Evolutionary conservation across 495 filamentous ascomycete genomes (phyloP).

Genomic region (Xylaria cubensis): DNA sequence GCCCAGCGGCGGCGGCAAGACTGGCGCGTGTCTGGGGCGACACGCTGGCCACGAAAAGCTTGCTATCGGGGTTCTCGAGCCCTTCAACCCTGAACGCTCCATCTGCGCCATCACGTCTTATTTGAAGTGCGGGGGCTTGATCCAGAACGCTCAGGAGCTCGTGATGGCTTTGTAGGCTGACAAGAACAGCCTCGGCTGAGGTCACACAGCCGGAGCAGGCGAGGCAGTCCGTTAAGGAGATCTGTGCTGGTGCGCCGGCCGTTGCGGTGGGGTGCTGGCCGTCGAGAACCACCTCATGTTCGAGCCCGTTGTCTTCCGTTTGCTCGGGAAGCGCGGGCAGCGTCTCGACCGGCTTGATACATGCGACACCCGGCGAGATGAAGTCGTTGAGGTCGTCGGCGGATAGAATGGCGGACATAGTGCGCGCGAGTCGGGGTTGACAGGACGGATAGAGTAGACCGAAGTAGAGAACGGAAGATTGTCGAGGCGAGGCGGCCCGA

Average conservation of each 20-base stretch:
- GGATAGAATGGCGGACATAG: conserved; percentile 95
- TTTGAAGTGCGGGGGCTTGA: conserved; percentile 60
- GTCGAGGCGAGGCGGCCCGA: conserved; percentile 13
- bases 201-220: conserved; percentile 98
- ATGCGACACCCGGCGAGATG: conserved; percentile 95
- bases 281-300: conserved; percentile 90
- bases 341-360: conserved; percentile 96
- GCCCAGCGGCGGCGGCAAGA: conserved; percentile 81
- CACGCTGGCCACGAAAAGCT: conserved; percentile 87
- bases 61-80: conserved; percentile 55
- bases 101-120: conserved; percentile 33
- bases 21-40: conserved; percentile 89
- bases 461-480: conserved; percentile 1
- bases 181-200: conserved; percentile 92
- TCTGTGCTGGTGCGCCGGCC: conserved; percentile 68
- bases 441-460: conserved; percentile 11
- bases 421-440: conserved; percentile 29
- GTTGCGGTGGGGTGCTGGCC: conserved; percentile 68
- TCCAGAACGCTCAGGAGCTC: conserved; percentile 88
- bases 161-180: conserved; percentile 87
- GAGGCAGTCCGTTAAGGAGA: conserved; percentile 95
- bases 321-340: conserved; percentile 60
- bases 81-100: conserved; percentile 42
- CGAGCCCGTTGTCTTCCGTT: conserved; percentile 44
- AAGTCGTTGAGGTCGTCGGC: conserved; percentile 98